Base-by-base conservation (phyloP, 1,139 yeast species). In the Magnusiomyces fungicola region DNA sequence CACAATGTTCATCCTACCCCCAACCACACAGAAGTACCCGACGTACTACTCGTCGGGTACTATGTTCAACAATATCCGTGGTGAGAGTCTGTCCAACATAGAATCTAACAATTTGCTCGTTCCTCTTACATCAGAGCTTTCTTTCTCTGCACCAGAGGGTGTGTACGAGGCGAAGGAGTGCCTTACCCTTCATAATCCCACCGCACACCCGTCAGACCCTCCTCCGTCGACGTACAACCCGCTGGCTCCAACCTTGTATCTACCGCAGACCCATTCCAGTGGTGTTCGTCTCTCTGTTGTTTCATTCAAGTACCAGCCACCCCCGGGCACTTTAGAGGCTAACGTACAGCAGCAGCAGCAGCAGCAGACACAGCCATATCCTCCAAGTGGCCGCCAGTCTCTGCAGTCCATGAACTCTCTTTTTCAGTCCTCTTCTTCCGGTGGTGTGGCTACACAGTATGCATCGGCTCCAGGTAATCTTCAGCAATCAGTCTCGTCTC, bases 161-260 rank as follows among this genome's bases (percentile, higher is more conserved):
- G 47, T 50, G 7, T 67, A 66, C 52, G 45, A 46, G 10, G 61
- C 66, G 7, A 51, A 55, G 45, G 67, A 67, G 41, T 61, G 63
- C 38, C 55, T 67, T 33, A 63, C 56, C 44, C 53, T 67, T 37
- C 68, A 69, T 9, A 61, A 61, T 14, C 71, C 71, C 14, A 56
- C 64, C 3, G 66, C 68, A 3, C 70, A 67, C 49, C 70, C 70
- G 2, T 59, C 66, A 5, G 69, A 66, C 48, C 65, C 67, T 10
- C 67, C 67, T 9, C 63, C 66, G 21, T 55, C 61, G 25, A 61
- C 62, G 21, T 55, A 65, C 41, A 67, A 67, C 50, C 70, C 70
- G 23, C 54, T 67, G 47, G 66, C 69, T 2, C 69, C 70, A 7
- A 61, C 66, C 14, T 56, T 58, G 34, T 58, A 56, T 32, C 56